phyloP scores from a whole-genome alignment of 179 eudicot genomes.

The Beta lomatogona region DNA sequence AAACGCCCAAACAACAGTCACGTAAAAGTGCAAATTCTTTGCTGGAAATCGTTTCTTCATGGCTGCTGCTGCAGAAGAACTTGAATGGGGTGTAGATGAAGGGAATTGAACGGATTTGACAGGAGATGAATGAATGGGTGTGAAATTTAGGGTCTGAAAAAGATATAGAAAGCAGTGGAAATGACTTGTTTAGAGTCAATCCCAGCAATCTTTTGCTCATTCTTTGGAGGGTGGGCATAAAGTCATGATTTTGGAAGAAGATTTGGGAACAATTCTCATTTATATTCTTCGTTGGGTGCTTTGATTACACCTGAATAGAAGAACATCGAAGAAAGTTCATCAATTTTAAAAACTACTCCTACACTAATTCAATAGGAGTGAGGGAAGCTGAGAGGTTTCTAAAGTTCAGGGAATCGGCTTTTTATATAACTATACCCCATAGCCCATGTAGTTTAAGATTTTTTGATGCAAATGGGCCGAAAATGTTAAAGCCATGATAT shows the following conservation, averaged over 20 bases:
- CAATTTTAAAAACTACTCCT: too few relatives aligned
- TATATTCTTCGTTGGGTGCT: too few relatives aligned
- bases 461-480: too few relatives aligned
- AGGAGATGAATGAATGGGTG: not conserved
- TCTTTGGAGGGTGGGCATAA: conserved; percentile 14
- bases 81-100: conserved; percentile 10
- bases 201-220: conserved; percentile 27
- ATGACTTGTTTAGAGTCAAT: conserved; percentile 22
- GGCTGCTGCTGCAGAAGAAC: conserved; percentile 10
- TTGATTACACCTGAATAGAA: too few relatives aligned
- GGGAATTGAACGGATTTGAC: not conserved
- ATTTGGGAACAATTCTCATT: not conserved
- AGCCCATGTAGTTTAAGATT: too few relatives aligned
- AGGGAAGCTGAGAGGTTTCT: too few relatives aligned
- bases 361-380: too few relatives aligned
- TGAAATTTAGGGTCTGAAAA: conserved; percentile 4
- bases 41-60: conserved; percentile 7
- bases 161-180: not conserved
- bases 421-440: too few relatives aligned
- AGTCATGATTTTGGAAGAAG: not conserved
- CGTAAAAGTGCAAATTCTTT: conserved; percentile 45
- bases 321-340: too few relatives aligned
- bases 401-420: too few relatives aligned
- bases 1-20: conserved; percentile 20
- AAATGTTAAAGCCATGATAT: too few relatives aligned